These are phyloP conservation scores for Citrus trifoliata DNA, from an alignment of 345 rosid genomes.

Conservation along the genomic window DNA sequence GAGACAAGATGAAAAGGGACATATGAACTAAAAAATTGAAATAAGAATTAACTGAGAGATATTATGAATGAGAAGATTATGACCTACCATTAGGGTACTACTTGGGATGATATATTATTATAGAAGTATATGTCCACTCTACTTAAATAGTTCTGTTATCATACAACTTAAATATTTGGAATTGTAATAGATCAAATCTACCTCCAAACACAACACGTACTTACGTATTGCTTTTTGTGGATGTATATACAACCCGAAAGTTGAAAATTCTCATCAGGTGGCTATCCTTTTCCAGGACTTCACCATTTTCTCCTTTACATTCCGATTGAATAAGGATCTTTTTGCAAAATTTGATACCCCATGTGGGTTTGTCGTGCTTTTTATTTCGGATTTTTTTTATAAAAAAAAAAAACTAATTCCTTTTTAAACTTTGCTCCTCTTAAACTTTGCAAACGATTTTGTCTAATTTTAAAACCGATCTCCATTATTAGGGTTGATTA, in stretches of 20 bases:
- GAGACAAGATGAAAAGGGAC: too few species aligned
- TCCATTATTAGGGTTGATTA: neutral
- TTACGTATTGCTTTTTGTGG: neutral
- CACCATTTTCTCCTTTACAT: slow-evolving; percentile 5
- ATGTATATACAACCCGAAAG: neutral
- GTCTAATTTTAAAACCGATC: neutral
- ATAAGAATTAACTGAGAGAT: too few species aligned
- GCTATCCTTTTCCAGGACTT: neutral
- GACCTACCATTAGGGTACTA: too few species aligned
- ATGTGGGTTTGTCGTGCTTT: neutral
- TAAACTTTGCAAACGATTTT: neutral
- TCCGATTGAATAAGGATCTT: neutral
- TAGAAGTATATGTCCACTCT: too few species aligned
- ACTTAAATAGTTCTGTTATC: too few species aligned
- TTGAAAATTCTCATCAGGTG: neutral
- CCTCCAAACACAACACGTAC: too few species aligned
- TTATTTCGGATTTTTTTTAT: neutral
- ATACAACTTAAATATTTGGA: too few species aligned
- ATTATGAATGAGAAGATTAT: too few species aligned
- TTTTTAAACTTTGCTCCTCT: neutral
- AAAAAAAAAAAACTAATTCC: neutral
- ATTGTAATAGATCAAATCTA: too few species aligned
- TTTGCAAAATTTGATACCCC: neutral
- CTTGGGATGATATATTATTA: too few species aligned
- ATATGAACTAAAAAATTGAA: too few species aligned